Evolutionary conservation across 306 rosid species (phyloP), one percentile per base, ranked within the genome.

Genomic region (Biancaea sappan): DNA sequence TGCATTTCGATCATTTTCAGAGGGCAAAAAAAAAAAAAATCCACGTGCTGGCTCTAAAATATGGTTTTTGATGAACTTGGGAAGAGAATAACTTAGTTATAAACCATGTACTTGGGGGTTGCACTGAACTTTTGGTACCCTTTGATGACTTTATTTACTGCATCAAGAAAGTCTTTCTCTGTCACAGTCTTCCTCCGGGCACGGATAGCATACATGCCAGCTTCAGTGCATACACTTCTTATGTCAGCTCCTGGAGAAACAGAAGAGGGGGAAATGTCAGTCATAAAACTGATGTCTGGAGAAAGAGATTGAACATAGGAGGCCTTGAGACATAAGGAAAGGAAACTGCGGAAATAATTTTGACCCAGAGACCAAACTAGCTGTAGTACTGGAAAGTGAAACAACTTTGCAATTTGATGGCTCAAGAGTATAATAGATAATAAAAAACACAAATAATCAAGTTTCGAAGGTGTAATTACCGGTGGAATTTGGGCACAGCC

Each of bases 51-150:
- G 24, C 22, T 51, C 47, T n/a, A 54, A n/a, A n/a, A 47, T 24
- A 18, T 12, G 40, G 53, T 34, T 34, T 48, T 44, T 26, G 38
- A 1, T 19, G 9, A 34, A 48, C 40, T 12, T 21, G 50, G 66
- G 25, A 58, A 70, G 34, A 44, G 38, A 54, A 50, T 12, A 15
- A 72, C 78, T 91, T 77, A 92, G 77, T 92, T 92, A 84, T 89
- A 92, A 57, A 92, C 97, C 97, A 92, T 92, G 66, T 92, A 92
- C 75, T 92, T 92, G 1, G 97, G 97, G 0, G 97, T 92, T 37
- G 97, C 97, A 59, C 97, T 92, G 85, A 92, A 92, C 86, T 92
- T 92, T 65, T 92, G 97, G 73, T 92, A 92, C 29, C 97, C 97
- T 82, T 92, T 92, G 71, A 92, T 92, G 72, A 92, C 97, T 74